Evolutionary conservation across 129 eudicot genomes (phyloP).

Genomic region (carrot (Daucus carota)): DNA sequence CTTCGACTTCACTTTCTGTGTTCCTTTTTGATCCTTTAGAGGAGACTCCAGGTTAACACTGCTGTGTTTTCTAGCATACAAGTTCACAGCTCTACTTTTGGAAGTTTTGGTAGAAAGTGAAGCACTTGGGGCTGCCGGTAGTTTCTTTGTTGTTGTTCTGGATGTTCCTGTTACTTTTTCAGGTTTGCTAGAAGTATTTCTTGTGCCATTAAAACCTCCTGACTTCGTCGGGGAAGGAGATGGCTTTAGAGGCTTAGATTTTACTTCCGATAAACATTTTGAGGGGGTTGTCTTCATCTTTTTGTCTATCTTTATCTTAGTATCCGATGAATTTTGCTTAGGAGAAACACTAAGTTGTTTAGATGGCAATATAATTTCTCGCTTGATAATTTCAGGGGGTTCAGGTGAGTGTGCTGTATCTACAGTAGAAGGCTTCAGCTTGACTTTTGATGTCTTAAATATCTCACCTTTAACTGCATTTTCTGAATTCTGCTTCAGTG

Average conservation of each 20-base stretch:
- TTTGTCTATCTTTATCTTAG: constrained; percentile 11
- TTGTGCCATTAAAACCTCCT: constrained; percentile 22
- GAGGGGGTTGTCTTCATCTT: constrained; percentile 25
- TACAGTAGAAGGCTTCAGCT: constrained; percentile 1
- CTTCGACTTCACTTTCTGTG: constrained; percentile 19
- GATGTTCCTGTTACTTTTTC: constrained; percentile 19
- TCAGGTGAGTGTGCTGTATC: constrained; percentile 9
- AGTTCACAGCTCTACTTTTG: constrained; percentile 1
- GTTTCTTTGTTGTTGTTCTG: constrained; percentile 32
- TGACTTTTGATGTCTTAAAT: not conserved
- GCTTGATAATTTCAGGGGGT: constrained; percentile 40
- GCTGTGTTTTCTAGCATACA: constrained; percentile 26
- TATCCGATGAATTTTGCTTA: constrained; percentile 12
- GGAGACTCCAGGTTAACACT: constrained; percentile 25
- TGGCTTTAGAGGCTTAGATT: constrained; percentile 25
- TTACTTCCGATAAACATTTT: constrained; percentile 23
- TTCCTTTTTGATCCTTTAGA: constrained; percentile 26
- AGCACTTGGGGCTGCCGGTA: constrained; percentile 14
- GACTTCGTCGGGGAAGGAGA: constrained; percentile 20
- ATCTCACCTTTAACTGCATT: not conserved
- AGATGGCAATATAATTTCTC: constrained; percentile 27
- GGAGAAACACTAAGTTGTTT: constrained; percentile 21
- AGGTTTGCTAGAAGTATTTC: constrained; percentile 11
- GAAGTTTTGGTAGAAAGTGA: constrained; percentile 32
- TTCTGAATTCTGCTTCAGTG: not conserved